A percentile compares a stretch with the other conserved stretches of the same genome.
These are phyloP conservation scores for Sextonia rubra DNA, from an alignment of 164 flowering plant genomes.

Conservation along the genomic window DNA sequence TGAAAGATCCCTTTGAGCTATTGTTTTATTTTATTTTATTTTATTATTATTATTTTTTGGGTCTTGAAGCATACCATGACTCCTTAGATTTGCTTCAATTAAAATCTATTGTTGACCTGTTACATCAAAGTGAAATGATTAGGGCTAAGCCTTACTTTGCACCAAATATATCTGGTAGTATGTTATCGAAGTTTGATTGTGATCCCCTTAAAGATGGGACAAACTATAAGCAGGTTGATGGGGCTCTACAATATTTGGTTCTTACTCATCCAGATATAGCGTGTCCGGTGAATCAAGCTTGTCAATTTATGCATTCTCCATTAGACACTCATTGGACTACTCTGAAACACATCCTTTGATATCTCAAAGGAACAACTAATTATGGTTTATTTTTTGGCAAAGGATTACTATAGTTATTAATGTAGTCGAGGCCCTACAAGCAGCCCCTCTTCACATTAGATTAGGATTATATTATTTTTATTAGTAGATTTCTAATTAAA, in stretches of 20 bases:
- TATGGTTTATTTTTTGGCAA: neutral
- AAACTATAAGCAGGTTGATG: neutral
- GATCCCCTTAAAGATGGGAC: neutral
- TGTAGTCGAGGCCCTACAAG: too few species aligned
- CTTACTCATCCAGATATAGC: neutral
- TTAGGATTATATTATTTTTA: too few species aligned
- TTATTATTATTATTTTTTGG: too few species aligned
- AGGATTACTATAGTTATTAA: neutral
- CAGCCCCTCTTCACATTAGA: too few species aligned
- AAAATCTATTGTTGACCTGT: neutral
- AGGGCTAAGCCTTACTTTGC: neutral
- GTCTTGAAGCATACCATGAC: too few species aligned
- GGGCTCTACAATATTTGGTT: neutral
- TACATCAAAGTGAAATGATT: neutral
- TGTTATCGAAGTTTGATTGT: neutral
- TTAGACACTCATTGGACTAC: neutral
- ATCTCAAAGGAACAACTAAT: neutral
- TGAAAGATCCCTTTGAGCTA: neutral
- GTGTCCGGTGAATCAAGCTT: neutral
- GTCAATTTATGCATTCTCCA: neutral
- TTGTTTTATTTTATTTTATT: too few species aligned
- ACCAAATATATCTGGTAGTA: neutral
- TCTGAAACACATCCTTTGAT: neutral
- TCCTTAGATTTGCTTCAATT: neutral
- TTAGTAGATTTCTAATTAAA: too few species aligned